Conservation (phyloP, 352 stramenopile species). For the Phytophthora foliorum region DNA sequence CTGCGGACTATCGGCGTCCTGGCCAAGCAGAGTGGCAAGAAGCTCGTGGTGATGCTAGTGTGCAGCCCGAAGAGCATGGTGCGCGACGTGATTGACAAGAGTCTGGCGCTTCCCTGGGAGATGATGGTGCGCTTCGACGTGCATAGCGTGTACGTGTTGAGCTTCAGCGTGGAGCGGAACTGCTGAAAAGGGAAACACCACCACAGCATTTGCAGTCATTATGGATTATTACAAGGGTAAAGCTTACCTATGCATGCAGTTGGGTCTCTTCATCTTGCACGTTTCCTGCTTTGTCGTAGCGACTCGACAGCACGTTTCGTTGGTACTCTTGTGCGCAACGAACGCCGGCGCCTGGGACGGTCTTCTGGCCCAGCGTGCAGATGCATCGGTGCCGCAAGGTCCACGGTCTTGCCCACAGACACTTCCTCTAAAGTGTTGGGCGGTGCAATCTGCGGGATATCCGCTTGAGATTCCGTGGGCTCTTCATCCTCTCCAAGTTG, state of each 20-base stretch:
- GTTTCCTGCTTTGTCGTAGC: not conserved
- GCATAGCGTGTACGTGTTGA: too few relatives aligned
- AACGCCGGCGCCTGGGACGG: not conserved
- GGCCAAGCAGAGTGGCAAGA: constrained; percentile 35
- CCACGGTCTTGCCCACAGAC: not conserved
- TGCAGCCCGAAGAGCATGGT: constrained; percentile 49
- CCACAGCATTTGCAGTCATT: too few relatives aligned
- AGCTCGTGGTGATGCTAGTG: constrained; percentile 51
- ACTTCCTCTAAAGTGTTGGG: too few relatives aligned
- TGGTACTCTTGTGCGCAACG: not conserved
- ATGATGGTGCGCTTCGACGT: constrained; percentile 55
- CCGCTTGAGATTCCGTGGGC: too few relatives aligned
- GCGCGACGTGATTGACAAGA: constrained; percentile 34
- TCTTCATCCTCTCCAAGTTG: too few relatives aligned
- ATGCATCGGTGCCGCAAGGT: too few relatives aligned
- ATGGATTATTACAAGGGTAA: too few relatives aligned
- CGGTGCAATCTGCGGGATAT: too few relatives aligned
- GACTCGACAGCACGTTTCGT: not conserved
- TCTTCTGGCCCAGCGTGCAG: not conserved
- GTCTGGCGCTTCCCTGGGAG: constrained; percentile 28
- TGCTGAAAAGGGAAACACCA: too few relatives aligned
- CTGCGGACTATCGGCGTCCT: constrained; percentile 42
- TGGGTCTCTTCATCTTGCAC: too few relatives aligned
- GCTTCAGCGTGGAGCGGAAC: too few relatives aligned
- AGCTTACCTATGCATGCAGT: too few relatives aligned